Percentiles rank a stretch among this genome's conserved stretches.
These are phyloP conservation scores for Yarrowia bubula DNA, from an alignment of 805 yeast species.

Conservation along the genomic window DNA sequence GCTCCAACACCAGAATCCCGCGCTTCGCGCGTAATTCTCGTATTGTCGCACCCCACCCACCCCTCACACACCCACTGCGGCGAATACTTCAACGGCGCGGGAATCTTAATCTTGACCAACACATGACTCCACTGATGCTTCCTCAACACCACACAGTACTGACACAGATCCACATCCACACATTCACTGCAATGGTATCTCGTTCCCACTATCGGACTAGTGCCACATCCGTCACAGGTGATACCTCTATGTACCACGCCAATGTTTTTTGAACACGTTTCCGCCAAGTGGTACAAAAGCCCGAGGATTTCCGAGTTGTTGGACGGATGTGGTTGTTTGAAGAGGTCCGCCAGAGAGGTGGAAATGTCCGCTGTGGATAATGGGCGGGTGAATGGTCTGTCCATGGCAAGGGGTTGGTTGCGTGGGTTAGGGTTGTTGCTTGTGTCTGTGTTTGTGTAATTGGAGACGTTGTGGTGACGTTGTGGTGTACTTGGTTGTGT, in stretches of 20 bases:
- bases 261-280: conserved; percentile 32
- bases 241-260: conserved; percentile 38
- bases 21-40: not conserved
- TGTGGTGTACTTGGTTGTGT: not conserved
- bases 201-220: conserved; percentile 45
- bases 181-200: conserved; percentile 55
- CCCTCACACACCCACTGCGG: conserved; percentile 34
- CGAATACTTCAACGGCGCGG: conserved; percentile 35
- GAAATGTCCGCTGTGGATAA: conserved; percentile 10
- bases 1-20: not conserved
- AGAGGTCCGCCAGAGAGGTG: not conserved
- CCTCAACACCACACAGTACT: conserved; percentile 40
- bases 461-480: not conserved
- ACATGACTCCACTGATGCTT: conserved; percentile 35
- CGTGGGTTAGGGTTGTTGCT: not conserved
- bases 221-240: conserved; percentile 37
- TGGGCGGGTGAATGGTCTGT: conserved; percentile 1
- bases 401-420: not conserved
- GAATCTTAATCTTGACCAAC: conserved; percentile 34
- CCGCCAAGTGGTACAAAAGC: conserved; percentile 33
- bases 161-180: conserved; percentile 54
- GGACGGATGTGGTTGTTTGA: conserved; percentile 7
- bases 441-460: not conserved
- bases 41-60: conserved; percentile 20
- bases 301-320: conserved; percentile 30